Percentiles rank a stretch among this genome's conserved stretches.
These are phyloP conservation scores for Claviceps digitariae DNA, from an alignment of 2,329 filamentous ascomycete genomes.

Conservation along the genomic window DNA sequence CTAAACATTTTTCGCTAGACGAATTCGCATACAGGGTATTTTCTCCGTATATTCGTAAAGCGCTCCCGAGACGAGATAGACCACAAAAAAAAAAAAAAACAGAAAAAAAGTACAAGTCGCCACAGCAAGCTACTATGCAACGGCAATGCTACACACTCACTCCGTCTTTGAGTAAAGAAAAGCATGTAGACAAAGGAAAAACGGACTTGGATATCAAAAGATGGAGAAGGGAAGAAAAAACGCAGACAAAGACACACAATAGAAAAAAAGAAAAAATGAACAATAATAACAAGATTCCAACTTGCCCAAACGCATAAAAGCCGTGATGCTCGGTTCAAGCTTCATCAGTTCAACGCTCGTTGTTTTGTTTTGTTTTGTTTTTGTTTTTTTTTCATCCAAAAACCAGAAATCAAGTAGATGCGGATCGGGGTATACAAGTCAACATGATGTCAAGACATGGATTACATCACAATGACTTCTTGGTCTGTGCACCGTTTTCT, in stretches of 20 bases:
- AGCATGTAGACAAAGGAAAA: neutral
- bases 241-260: neutral
- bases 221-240: neutral
- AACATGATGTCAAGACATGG: neutral
- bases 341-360: neutral
- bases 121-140: neutral
- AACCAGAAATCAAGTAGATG: neutral
- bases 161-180: neutral
- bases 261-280: neutral
- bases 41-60: neutral
- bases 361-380: neutral
- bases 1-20: neutral
- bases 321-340: neutral
- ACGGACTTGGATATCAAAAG: neutral
- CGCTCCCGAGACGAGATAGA: neutral
- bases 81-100: neutral
- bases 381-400: neutral
- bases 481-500: constrained; percentile 10
- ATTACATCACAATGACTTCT: constrained; percentile 6
- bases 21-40: neutral
- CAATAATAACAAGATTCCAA: neutral
- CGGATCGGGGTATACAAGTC: no score
- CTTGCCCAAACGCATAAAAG: neutral
- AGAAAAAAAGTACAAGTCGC: neutral
- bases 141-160: neutral